phyloP scores from a whole-genome alignment of 164 flowering plant species.

The Magnolia changhungtana region DNA sequence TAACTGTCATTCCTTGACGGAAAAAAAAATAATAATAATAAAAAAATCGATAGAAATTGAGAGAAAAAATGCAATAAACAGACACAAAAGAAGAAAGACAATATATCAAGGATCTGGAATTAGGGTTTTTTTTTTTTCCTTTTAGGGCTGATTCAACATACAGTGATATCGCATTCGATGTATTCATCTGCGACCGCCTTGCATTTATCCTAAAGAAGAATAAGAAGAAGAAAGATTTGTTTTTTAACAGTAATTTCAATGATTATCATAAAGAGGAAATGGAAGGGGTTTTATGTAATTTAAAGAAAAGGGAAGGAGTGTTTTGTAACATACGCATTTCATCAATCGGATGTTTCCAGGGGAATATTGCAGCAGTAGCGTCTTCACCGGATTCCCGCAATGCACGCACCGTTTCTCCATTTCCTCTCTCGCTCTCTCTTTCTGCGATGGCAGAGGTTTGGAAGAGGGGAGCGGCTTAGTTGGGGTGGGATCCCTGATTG shows the following conservation, averaged over 20 bases:
- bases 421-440: background rate
- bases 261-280: background rate
- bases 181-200: constrained; percentile 82
- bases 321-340: constrained; percentile 58
- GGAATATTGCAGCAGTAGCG: constrained; percentile 70
- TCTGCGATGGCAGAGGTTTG: background rate
- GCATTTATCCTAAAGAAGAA: constrained; percentile 52
- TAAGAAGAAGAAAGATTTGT: background rate
- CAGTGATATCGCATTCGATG: constrained; percentile 87
- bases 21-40: too few species aligned
- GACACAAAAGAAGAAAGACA: background rate
- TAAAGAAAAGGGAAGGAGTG: background rate
- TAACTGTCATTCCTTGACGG: too few species aligned
- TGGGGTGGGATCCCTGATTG: too few species aligned
- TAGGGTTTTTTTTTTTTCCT: background rate
- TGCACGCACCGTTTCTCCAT: constrained; percentile 59
- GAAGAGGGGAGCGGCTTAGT: too few species aligned
- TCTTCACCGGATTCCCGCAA: constrained; percentile 50
- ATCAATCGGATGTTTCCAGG: constrained; percentile 85
- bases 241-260: background rate
- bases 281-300: background rate
- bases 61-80: background rate
- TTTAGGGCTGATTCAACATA: constrained; percentile 6
- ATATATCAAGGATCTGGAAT: background rate
- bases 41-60: background rate